Conservation (phyloP, 2,329 filamentous ascomycete genomes). For the Mycocentrospora acerina region DNA sequence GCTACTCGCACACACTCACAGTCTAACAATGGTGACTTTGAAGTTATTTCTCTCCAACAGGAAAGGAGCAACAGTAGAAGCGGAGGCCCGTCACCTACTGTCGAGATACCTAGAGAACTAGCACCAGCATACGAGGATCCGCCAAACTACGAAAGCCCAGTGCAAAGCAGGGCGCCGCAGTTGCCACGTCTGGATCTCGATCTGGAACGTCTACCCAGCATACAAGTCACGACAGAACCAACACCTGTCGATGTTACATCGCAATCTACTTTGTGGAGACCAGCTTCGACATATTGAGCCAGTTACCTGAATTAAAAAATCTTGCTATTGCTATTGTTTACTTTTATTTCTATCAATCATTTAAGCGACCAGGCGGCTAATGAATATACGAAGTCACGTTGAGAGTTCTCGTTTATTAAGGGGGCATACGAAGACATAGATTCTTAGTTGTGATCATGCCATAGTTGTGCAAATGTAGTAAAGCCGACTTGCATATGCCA, state of each 20-base stretch:
- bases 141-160: constrained; percentile 51
- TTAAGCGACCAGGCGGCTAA: no score
- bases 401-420: no score
- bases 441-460: no score
- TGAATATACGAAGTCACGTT: no score
- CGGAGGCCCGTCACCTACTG: constrained; percentile 20
- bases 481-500: no score
- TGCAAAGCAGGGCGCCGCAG: constrained; percentile 31
- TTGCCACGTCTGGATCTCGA: constrained; percentile 29
- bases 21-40: constrained; percentile 42
- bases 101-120: constrained; percentile 32
- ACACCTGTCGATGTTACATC: constrained; percentile 21
- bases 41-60: constrained; percentile 44
- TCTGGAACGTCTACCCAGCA: constrained; percentile 47
- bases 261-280: constrained; percentile 11
- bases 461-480: no score
- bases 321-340: no score
- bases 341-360: no score
- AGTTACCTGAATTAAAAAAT: no score
- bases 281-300: background rate
- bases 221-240: constrained; percentile 45
- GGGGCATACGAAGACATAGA: no score
- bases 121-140: constrained; percentile 50
- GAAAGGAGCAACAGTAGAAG: constrained; percentile 37
- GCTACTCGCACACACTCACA: constrained; percentile 20